These are phyloP conservation scores for Leucocoprinus birnbaumii DNA, from an alignment of 768 basidiomycete species.

Conservation along the genomic window DNA sequence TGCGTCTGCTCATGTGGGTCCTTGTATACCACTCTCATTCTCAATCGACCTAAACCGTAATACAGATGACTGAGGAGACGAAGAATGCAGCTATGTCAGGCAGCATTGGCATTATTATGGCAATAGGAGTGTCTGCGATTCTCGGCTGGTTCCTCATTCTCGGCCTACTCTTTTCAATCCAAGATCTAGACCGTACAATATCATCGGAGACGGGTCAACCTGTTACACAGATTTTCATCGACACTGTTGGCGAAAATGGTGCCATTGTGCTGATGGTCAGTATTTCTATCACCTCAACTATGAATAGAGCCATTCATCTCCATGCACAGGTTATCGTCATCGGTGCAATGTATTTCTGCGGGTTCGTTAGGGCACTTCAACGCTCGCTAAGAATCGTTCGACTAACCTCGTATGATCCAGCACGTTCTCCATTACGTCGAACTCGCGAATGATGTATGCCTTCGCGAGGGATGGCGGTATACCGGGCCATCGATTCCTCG, in stretches of 20 bases:
- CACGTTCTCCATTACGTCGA: constrained; percentile 76
- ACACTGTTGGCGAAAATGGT: constrained; percentile 70
- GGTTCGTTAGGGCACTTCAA: constrained; percentile 35
- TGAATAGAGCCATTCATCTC: too few relatives aligned
- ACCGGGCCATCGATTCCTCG: constrained; percentile 66
- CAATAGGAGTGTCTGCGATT: constrained; percentile 68
- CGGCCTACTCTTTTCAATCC: constrained; percentile 74
- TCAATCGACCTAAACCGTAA: neutral
- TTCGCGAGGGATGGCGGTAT: constrained; percentile 76
- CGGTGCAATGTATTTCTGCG: constrained; percentile 74
- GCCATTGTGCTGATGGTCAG: constrained; percentile 72
- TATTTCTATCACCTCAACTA: too few relatives aligned
- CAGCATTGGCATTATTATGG: constrained; percentile 64
- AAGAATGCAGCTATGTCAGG: constrained; percentile 66
- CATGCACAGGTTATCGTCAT: constrained; percentile 61
- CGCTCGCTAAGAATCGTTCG: neutral
- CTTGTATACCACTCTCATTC: neutral
- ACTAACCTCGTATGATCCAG: constrained; percentile 23
- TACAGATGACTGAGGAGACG: constrained; percentile 78
- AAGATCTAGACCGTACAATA: constrained; percentile 59
- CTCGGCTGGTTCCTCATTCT: constrained; percentile 77
- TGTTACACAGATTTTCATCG: constrained; percentile 76
- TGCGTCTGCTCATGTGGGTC: constrained; percentile 64
- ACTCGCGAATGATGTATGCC: constrained; percentile 82
- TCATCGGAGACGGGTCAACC: constrained; percentile 58